Percentiles rank a stretch among this genome's conserved stretches.
Conservation (phyloP, 2,329 filamentous ascomycete genomes). For the Claviceps paspali region DNA sequence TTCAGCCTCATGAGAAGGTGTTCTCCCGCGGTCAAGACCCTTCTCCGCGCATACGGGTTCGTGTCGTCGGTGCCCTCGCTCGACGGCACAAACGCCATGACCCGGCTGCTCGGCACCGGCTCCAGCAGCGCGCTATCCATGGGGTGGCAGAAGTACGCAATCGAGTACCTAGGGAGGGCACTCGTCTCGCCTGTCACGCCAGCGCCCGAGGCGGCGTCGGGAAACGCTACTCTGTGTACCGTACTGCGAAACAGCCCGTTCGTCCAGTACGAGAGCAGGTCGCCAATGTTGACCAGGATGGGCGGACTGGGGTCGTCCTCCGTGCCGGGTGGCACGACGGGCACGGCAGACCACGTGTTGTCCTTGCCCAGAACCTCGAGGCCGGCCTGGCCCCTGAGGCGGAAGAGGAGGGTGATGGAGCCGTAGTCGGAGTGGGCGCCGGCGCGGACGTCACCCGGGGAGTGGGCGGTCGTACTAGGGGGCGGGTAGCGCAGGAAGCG, state of each 20-base stretch:
- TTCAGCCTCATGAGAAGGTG: constrained; percentile 46
- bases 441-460: constrained; percentile 55
- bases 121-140: constrained; percentile 35
- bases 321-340: constrained; percentile 47
- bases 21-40: constrained; percentile 46
- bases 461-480: constrained; percentile 25
- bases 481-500: constrained; percentile 62
- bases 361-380: constrained; percentile 60
- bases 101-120: constrained; percentile 44
- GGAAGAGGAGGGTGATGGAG: constrained; percentile 63
- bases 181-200: constrained; percentile 29
- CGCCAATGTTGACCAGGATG: constrained; percentile 64
- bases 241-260: constrained; percentile 75
- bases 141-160: constrained; percentile 56
- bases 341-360: constrained; percentile 45
- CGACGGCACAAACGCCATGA: constrained; percentile 25
- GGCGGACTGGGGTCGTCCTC: constrained; percentile 47
- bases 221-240: constrained; percentile 75
- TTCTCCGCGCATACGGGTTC: constrained; percentile 36
- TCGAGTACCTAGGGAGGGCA: constrained; percentile 42
- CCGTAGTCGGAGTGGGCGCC: constrained; percentile 88
- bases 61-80: constrained; percentile 14
- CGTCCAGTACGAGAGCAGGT: constrained; percentile 73
- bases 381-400: constrained; percentile 68
- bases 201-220: constrained; percentile 11